phyloP scores from a whole-genome alignment of 768 basidiomycete species.

The Mycena sanguinolenta region DNA sequence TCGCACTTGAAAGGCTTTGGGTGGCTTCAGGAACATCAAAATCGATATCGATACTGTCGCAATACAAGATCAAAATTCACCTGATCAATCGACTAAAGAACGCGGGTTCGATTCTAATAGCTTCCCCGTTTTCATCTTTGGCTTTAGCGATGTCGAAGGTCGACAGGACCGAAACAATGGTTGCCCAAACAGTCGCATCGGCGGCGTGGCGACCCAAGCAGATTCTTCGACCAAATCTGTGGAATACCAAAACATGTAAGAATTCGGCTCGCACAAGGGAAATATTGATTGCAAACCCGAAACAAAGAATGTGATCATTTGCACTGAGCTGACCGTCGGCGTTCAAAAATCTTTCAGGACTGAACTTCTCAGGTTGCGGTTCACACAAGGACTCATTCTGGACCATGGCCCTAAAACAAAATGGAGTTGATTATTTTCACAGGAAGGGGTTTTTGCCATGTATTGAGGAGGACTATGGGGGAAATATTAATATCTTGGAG shows the following conservation, averaged over 20 bases:
- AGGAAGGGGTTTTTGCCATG: not conserved
- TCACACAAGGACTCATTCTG: constrained; percentile 42
- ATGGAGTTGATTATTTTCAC: not conserved
- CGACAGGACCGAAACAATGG: too few relatives aligned
- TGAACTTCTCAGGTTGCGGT: constrained; percentile 44
- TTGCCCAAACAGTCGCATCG: too few relatives aligned
- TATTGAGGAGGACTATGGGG: constrained; percentile 8
- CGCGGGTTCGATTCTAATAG: constrained; percentile 42
- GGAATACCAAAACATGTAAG: too few relatives aligned
- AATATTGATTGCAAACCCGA: not conserved
- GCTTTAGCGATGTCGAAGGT: too few relatives aligned
- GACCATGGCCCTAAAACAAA: constrained; percentile 36
- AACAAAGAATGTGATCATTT: constrained; percentile 1
- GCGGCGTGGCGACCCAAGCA: constrained; percentile 1
- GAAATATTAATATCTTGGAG: not conserved
- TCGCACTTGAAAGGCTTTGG: not conserved
- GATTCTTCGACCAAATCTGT: constrained; percentile 12
- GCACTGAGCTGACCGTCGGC: constrained; percentile 13
- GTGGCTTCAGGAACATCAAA: not conserved
- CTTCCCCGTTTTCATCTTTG: constrained; percentile 63
- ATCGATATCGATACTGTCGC: not conserved
- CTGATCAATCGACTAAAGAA: constrained; percentile 2
- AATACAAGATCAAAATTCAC: not conserved
- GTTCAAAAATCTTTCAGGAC: too few relatives aligned
- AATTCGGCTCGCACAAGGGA: too few relatives aligned